Evolutionary conservation across 2,329 filamentous ascomycete genomes (phyloP).

Genomic region (Juglanconis sp.): DNA sequence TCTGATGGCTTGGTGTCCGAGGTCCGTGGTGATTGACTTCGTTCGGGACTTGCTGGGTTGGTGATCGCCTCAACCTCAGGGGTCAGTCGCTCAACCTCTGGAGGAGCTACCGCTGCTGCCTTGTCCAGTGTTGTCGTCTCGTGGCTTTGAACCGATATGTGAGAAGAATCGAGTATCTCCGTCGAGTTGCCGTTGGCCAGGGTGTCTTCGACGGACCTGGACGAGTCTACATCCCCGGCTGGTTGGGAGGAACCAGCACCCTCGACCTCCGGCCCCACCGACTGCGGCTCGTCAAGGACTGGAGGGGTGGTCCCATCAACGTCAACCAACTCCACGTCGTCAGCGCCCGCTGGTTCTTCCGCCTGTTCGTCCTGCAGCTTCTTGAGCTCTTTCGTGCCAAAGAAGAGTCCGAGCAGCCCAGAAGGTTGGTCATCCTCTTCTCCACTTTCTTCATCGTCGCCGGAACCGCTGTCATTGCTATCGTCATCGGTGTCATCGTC

Average conservation of each 20-base stretch:
- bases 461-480: slow-evolving; percentile 38
- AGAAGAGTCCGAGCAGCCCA: slow-evolving; percentile 55
- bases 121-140: slow-evolving; percentile 23
- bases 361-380: slow-evolving; percentile 44
- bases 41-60: slow-evolving; percentile 40
- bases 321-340: slow-evolving; percentile 19
- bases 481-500: slow-evolving; percentile 60
- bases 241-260: neutral
- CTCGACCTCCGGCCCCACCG: neutral
- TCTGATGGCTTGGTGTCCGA: slow-evolving; percentile 52
- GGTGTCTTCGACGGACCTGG: slow-evolving; percentile 17
- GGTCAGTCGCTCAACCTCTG: slow-evolving; percentile 31
- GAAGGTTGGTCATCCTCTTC: slow-evolving; percentile 39
- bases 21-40: slow-evolving; percentile 45
- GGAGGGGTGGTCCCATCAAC: slow-evolving; percentile 3
- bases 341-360: slow-evolving; percentile 23
- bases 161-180: neutral
- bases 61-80: slow-evolving; percentile 43
- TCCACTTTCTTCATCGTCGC: slow-evolving; percentile 37
- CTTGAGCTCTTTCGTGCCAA: slow-evolving; percentile 56
- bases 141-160: neutral
- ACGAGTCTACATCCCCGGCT: neutral
- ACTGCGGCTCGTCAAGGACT: neutral
- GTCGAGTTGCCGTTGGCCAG: neutral
- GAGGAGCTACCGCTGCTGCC: slow-evolving; percentile 22